Evolutionary conservation across 2,329 filamentous ascomycete species (phyloP), one percentile per base, ranked within the genome.

Genomic region (Cercospora sp.): DNA sequence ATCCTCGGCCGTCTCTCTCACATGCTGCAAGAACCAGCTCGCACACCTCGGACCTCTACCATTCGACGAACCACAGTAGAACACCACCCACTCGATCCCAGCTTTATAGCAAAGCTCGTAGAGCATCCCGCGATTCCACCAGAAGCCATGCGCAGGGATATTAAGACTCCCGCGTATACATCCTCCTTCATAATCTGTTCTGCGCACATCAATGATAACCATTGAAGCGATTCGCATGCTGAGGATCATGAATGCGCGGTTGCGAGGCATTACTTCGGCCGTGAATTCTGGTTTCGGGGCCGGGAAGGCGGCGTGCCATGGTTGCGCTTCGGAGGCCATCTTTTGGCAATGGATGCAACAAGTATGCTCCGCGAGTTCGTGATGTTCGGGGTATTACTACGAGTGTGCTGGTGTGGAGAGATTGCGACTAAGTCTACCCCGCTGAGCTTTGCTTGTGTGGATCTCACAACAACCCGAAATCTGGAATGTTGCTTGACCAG

Each of bases 141-240:
- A 83, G 75, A 84, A 83, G 48, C 78, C 79, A 60, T 84, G 81
- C 0, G 82, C 82, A n/a, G 82, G 82, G 48, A 84, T 75, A 67
- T 84, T 84, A 33, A 84, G 72, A 70, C 79, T 82, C n/a, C 81
- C 81, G 26, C 78, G 75, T 59, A 84, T 82, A 5, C 77, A 74
- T 13, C 82, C 82, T 40, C 82, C 82, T 64, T 82, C 80, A 69
- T 82, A 84, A 73, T 84, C 82, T n/a, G 78, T 83, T 45, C 82
- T 77, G 23, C 82, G 80, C 33, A 83, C 79, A 69, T 84, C 82
- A 12, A 83, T 75, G 60, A 82, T 73, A 48, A 83, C 79, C 63
- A 82, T 73, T 45, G 71, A 71, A 69, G 78, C 72, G 74, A 83
- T 71, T 48, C 74, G 73, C 73, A 79, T 74, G 30, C 77, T 77